Percentiles rank a stretch among this genome's conserved stretches.
These are phyloP conservation scores for Leishmania major DNA, from an alignment of 208 protist species.

Conservation along the genomic window DNA sequence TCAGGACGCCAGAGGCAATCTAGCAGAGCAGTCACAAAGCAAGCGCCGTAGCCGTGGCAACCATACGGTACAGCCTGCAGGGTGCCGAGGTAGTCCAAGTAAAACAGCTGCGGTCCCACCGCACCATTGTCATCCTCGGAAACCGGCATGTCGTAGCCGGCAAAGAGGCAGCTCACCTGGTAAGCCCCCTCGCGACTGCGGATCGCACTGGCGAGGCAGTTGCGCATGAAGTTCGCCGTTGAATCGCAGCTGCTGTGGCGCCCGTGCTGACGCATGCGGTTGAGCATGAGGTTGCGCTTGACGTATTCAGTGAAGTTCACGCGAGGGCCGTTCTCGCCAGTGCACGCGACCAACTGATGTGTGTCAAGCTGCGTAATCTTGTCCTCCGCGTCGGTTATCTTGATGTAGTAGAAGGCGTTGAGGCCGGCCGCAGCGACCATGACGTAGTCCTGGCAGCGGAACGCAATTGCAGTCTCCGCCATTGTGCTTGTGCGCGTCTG, in stretches of 20 bases:
- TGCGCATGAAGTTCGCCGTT: conserved; percentile 89
- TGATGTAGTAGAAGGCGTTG: conserved; percentile 93
- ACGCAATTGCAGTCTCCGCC: conserved; percentile 88
- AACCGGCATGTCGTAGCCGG: conserved; percentile 86
- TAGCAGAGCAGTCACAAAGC: conserved; percentile 91
- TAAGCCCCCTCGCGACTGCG: conserved; percentile 88
- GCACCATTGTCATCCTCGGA: conserved; percentile 69
- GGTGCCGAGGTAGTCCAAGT: conserved; percentile 95
- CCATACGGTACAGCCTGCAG: conserved; percentile 91
- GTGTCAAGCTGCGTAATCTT: conserved; percentile 91
- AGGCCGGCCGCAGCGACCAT: conserved; percentile 79
- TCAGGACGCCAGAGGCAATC: conserved; percentile 92
- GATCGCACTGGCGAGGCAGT: conserved; percentile 81
- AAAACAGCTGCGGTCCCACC: conserved; percentile 87
- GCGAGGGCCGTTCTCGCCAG: conserved; percentile 89
- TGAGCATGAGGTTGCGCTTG: conserved; percentile 90
- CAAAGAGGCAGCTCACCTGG: conserved; percentile 91
- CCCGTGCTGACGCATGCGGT: conserved; percentile 86
- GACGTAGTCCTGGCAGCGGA: conserved; percentile 89
- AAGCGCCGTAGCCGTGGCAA: conserved; percentile 94
- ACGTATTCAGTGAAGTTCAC: conserved; percentile 95
- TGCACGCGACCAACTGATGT: conserved; percentile 90
- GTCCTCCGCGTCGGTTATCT: conserved; percentile 93
- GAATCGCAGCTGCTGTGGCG: conserved; percentile 75
- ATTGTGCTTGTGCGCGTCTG: conserved; percentile 35